These are phyloP conservation scores for Penicillium fimorum DNA, from an alignment of 495 filamentous ascomycete genomes.

Conservation along the genomic window DNA sequence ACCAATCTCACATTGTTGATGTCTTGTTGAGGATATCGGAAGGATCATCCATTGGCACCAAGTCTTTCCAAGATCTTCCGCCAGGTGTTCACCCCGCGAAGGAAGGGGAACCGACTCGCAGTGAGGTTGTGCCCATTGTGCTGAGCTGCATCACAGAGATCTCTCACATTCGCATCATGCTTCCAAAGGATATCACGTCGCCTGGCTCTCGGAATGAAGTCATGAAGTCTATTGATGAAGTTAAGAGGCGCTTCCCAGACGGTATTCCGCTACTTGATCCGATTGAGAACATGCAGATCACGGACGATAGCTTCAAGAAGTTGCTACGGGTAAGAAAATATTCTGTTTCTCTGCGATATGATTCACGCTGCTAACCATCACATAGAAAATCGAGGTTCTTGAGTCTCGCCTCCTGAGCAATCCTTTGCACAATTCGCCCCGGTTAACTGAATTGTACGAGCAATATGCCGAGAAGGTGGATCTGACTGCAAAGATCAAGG, in stretches of 20 bases:
- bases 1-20: constrained; percentile 77
- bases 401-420: constrained; percentile 88
- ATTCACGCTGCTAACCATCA: constrained; percentile 9
- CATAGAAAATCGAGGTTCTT: constrained; percentile 88
- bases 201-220: constrained; percentile 61
- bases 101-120: constrained; percentile 65
- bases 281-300: constrained; percentile 91
- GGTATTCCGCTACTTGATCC: constrained; percentile 86
- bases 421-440: constrained; percentile 83
- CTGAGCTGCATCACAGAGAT: constrained; percentile 80
- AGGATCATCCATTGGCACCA: constrained; percentile 55
- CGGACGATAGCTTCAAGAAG: constrained; percentile 88
- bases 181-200: constrained; percentile 69
- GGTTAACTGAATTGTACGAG: constrained; percentile 76
- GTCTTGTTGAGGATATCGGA: constrained; percentile 72
- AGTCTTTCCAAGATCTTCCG: constrained; percentile 60
- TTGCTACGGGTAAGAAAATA: constrained; percentile 64
- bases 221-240: constrained; percentile 68
- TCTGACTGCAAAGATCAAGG: constrained; percentile 74
- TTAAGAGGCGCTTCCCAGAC: constrained; percentile 85
- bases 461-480: constrained; percentile 79
- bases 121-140: constrained; percentile 83
- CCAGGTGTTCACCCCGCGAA: constrained; percentile 59
- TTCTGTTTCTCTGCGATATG: background rate
- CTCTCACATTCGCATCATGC: constrained; percentile 71